These are phyloP conservation scores for Luffa aegyptiaca DNA, from an alignment of 306 rosid genomes.

Conservation along the genomic window DNA sequence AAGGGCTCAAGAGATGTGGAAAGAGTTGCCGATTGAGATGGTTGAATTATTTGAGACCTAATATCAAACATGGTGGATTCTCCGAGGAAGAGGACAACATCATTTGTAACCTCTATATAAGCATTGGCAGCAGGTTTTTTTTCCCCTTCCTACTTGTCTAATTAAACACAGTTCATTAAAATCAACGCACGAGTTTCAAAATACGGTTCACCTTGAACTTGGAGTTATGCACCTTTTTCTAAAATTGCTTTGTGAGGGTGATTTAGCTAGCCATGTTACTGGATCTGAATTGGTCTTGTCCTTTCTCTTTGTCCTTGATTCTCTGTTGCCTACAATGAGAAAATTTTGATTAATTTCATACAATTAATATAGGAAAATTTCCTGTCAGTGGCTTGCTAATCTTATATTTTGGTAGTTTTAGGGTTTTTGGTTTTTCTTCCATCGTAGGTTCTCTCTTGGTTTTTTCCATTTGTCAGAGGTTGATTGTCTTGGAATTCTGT, in stretches of 20 bases:
- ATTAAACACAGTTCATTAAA: background rate
- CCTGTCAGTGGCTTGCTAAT: background rate
- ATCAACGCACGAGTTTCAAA: background rate
- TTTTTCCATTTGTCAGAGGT: slow-evolving; percentile 18
- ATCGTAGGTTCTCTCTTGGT: background rate
- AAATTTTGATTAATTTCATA: too few species aligned
- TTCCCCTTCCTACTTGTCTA: background rate
- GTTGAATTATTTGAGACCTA: slow-evolving; percentile 92
- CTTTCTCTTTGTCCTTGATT: slow-evolving; percentile 30
- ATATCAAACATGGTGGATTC: slow-evolving; percentile 97
- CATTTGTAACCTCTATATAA: slow-evolving; percentile 88
- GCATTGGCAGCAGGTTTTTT: slow-evolving; percentile 95
- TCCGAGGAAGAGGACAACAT: slow-evolving; percentile 97
- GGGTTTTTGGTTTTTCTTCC: background rate
- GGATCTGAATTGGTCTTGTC: slow-evolving; percentile 31
- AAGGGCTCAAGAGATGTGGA: slow-evolving; percentile 98
- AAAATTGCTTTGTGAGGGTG: background rate
- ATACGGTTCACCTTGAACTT: background rate
- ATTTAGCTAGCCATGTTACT: background rate
- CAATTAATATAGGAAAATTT: too few species aligned
- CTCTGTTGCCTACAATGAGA: background rate
- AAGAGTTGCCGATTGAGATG: slow-evolving; percentile 94
- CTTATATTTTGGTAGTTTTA: background rate
- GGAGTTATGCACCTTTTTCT: background rate
- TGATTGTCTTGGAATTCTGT: slow-evolving; percentile 12